phyloP scores from a whole-genome alignment of 1,284 basidiomycete species.

The Mixia osmundae region DNA sequence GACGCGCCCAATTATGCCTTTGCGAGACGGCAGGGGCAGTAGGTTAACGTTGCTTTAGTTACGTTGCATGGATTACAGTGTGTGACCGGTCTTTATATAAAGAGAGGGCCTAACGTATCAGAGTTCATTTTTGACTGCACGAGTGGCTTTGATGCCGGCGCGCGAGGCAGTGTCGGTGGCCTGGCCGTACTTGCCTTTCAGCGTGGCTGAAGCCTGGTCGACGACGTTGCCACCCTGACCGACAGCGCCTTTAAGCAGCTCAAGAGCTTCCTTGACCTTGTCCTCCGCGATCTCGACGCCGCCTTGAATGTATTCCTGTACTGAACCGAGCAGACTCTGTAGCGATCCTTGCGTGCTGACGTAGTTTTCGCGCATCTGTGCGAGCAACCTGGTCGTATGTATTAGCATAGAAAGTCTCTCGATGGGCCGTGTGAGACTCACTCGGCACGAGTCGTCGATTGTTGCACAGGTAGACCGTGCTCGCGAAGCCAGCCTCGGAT shows the following conservation, averaged over 20 bases:
- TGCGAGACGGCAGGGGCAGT: too few relatives aligned
- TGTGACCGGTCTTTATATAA: too few relatives aligned
- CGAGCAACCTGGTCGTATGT: neutral
- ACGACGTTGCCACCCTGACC: conserved; percentile 11
- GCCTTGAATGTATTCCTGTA: conserved; percentile 12
- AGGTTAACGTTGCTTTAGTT: too few relatives aligned
- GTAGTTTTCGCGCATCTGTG: conserved; percentile 42
- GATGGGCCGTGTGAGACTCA: too few relatives aligned
- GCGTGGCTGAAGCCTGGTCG: conserved; percentile 14
- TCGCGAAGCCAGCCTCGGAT: conserved; percentile 18
- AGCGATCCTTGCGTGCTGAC: conserved; percentile 12
- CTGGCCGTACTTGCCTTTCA: conserved; percentile 15
- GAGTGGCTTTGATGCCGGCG: neutral
- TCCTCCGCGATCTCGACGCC: conserved; percentile 13
- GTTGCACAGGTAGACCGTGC: conserved; percentile 12
- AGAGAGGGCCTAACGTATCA: too few relatives aligned
- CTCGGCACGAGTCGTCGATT: conserved; percentile 8
- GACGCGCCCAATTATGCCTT: too few relatives aligned
- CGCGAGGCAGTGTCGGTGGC: neutral
- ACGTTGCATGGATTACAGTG: too few relatives aligned
- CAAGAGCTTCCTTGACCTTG: conserved; percentile 13
- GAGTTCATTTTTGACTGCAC: too few relatives aligned
- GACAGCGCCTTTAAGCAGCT: conserved; percentile 16
- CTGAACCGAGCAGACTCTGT: conserved; percentile 8
- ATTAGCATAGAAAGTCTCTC: conserved; percentile 8